Conservation (phyloP, 192 early-diverging fungal genomes). For the Backusella sp. region DNA sequence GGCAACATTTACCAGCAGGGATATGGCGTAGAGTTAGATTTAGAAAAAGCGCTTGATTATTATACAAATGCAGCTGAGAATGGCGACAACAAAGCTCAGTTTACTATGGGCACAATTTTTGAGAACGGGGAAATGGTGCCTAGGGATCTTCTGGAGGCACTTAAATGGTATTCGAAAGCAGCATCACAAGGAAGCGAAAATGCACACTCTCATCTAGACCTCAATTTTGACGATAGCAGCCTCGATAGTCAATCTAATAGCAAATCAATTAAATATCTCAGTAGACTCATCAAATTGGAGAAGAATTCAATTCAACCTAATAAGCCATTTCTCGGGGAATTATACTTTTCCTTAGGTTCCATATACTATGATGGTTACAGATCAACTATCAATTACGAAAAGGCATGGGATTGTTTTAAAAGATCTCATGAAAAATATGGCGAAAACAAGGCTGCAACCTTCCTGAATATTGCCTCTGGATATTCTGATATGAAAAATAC, state of each 20-base stretch:
- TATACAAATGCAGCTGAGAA: neutral
- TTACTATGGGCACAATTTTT: neutral
- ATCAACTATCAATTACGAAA: neutral
- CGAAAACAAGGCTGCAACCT: no score
- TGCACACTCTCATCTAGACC: neutral
- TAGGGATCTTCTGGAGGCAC: neutral
- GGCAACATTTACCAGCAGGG: neutral
- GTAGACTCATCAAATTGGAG: neutral
- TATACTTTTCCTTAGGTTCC: neutral
- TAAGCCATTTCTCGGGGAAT: neutral
- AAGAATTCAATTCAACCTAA: neutral
- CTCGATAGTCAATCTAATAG: neutral
- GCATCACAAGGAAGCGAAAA: neutral
- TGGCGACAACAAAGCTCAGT: neutral
- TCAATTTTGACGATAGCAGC: neutral
- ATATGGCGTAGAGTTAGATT: neutral
- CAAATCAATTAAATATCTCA: neutral
- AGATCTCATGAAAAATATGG: no score
- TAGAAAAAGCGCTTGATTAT: neutral
- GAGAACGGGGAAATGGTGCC: neutral
- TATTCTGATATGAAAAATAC: no score
- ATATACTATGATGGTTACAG: neutral
- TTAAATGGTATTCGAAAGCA: neutral
- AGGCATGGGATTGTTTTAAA: no score
- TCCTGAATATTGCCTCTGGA: neutral